Evolutionary conservation across 441 rosid genomes (phyloP), one percentile per base, ranked within the genome.

Genomic region (Eutrema salsugineum): DNA sequence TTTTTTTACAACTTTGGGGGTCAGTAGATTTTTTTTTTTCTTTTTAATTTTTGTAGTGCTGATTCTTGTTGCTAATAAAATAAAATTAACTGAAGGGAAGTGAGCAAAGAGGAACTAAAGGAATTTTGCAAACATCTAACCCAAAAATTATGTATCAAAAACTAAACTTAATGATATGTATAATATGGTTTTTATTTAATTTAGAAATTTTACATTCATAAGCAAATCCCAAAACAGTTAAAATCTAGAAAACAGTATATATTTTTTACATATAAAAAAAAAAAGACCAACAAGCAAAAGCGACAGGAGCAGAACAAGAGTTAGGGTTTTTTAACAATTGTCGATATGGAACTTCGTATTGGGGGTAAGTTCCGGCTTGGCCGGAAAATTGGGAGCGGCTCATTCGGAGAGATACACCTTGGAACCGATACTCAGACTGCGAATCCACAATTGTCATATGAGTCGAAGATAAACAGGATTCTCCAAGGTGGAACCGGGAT

Each of bases 401-500:
- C 98, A 1, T 93, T 93, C 63, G 98, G 98, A 62, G 97, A 93
- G 88, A 93, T 93, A 86, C 86, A 88, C 80, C 85, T 84, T 20
- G 97, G 97, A 42, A 88, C 96, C 57, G 86, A 92, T 78, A 74
- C 86, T 66, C 96, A 92, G 83, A 88, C 90, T 14, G 84, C 87
- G 78, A 93, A 87, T 81, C 98, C 98, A 19, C 98, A 92, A 73
- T 77, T 92, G 83, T 79, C 84, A 8, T 86, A 88, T 49, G 98
- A 92, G 76, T 90, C 94, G 1, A 90, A 83, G 80, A 72, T 91
- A 46, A 90, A 91, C 83, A 86, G 91, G 59, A 81, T 92, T 67
- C 87, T 92, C 19, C 96, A 92, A 56, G 97, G 96, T 78, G 97
- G 97, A 88, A 86, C 87, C 71, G 93, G 97, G 61, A 90, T 92